Evolutionary conservation across 2,329 filamentous ascomycete genomes (phyloP).

Genomic region (Cladosporium sp.): DNA sequence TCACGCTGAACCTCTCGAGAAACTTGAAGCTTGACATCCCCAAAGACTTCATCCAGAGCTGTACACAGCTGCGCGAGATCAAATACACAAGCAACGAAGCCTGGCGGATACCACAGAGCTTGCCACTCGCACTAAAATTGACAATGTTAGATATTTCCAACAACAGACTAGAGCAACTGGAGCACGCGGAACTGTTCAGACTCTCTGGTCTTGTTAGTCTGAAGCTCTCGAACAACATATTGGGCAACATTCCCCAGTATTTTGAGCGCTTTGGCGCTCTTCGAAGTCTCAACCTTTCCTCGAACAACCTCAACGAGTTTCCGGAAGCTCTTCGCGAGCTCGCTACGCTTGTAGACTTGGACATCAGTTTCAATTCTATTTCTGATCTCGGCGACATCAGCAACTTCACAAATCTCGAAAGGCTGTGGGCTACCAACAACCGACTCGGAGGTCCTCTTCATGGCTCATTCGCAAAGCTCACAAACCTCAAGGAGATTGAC

Average conservation of each 20-base stretch:
- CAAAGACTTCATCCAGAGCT: constrained; percentile 93
- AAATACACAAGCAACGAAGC: constrained; percentile 95
- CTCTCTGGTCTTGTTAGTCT: constrained; percentile 76
- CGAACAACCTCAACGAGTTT: constrained; percentile 82
- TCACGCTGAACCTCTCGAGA: constrained; percentile 86
- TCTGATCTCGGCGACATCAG: constrained; percentile 74
- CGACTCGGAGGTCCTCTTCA: constrained; percentile 72
- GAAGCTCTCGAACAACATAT: constrained; percentile 87
- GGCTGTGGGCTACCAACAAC: constrained; percentile 95
- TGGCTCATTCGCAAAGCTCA: constrained; percentile 61
- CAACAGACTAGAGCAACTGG: constrained; percentile 81
- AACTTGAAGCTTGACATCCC: constrained; percentile 91
- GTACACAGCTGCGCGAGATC: constrained; percentile 85
- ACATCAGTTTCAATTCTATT: constrained; percentile 95
- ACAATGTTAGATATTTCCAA: constrained; percentile 94
- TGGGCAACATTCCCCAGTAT: constrained; percentile 72
- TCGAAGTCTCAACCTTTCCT: constrained; percentile 84
- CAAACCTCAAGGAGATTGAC: constrained; percentile 82
- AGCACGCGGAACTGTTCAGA: constrained; percentile 74
- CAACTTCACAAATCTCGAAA: constrained; percentile 71
- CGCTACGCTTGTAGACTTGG: constrained; percentile 79
- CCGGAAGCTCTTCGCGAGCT: constrained; percentile 80
- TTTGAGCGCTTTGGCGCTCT: constrained; percentile 77
- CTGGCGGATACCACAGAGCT: constrained; percentile 74
- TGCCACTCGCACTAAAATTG: constrained; percentile 73